A percentile compares a stretch with the other conserved stretches of the same genome.
phyloP scores from a whole-genome alignment of 768 basidiomycete genomes.

The Leccinum broughii region DNA sequence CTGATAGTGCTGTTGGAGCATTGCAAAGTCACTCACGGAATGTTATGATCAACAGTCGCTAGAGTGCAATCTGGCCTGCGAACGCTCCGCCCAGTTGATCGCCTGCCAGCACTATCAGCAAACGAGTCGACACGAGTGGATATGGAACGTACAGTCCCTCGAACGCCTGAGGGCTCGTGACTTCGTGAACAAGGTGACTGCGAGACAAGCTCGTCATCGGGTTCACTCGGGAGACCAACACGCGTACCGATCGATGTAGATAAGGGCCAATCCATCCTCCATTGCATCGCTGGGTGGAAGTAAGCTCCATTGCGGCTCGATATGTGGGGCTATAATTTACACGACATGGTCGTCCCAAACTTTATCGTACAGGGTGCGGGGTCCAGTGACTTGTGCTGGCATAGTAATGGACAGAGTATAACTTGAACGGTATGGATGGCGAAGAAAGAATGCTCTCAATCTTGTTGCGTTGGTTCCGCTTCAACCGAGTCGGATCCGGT shows the following conservation, averaged over 20 bases:
- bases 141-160: slow-evolving; percentile 66
- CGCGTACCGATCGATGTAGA: slow-evolving; percentile 78
- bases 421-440: too few relatives aligned
- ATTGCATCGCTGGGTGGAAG: slow-evolving; percentile 54
- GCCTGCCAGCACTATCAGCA: slow-evolving; percentile 39
- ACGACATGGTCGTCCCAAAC: slow-evolving; percentile 98
- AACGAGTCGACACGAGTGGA: background rate
- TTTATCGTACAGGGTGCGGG: slow-evolving; percentile 95
- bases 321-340: slow-evolving; percentile 41
- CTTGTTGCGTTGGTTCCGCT: too few relatives aligned
- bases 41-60: slow-evolving; percentile 86
- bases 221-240: background rate
- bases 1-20: background rate
- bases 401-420: slow-evolving; percentile 31
- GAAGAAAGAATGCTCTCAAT: too few relatives aligned
- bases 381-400: slow-evolving; percentile 56
- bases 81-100: slow-evolving; percentile 73
- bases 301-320: slow-evolving; percentile 8
- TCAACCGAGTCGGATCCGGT: too few relatives aligned
- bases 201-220: background rate
- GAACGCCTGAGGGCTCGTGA: slow-evolving; percentile 92
- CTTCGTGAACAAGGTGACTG: slow-evolving; percentile 55
- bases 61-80: slow-evolving; percentile 87
- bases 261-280: slow-evolving; percentile 73
- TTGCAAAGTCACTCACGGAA: slow-evolving; percentile 57